These are phyloP conservation scores for Phytophthora multivora DNA, from an alignment of 352 stramenopile genomes.

Conservation along the genomic window DNA sequence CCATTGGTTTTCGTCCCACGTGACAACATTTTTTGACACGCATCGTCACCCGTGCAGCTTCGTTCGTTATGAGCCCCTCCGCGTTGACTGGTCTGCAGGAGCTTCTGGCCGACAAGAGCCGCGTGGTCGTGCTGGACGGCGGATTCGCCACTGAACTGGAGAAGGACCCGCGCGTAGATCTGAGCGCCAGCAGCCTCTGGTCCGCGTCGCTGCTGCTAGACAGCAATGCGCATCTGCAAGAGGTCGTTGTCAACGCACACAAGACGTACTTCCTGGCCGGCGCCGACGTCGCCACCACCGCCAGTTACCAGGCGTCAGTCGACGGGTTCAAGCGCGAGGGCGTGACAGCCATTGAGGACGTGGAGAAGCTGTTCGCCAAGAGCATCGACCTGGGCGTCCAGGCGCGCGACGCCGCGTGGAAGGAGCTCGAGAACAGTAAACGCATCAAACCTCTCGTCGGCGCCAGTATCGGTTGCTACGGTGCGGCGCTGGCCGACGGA, in stretches of 20 bases:
- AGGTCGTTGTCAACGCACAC: slow-evolving; percentile 73
- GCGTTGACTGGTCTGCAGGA: slow-evolving; percentile 42
- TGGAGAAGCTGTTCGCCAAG: slow-evolving; percentile 69
- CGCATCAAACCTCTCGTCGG: slow-evolving; percentile 75
- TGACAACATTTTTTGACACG: slow-evolving; percentile 22
- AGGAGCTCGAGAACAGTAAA: slow-evolving; percentile 37
- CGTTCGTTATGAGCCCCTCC: slow-evolving; percentile 17
- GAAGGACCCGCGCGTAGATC: slow-evolving; percentile 65
- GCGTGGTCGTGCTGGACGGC: slow-evolving; percentile 74
- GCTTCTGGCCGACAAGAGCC: slow-evolving; percentile 27
- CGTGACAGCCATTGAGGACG: slow-evolving; percentile 43
- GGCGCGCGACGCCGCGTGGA: slow-evolving; percentile 66
- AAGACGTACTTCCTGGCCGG: slow-evolving; percentile 76
- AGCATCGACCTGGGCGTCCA: slow-evolving; percentile 78
- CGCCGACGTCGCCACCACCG: slow-evolving; percentile 80
- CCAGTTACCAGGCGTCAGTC: slow-evolving; percentile 87
- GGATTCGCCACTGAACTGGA: slow-evolving; percentile 82
- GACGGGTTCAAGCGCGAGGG: slow-evolving; percentile 81
- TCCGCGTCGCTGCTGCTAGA: slow-evolving; percentile 74
- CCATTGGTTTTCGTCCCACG: slow-evolving; percentile 23
- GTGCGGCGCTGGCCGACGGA: slow-evolving; percentile 81
- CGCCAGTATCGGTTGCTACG: slow-evolving; percentile 88
- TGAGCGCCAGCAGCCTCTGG: slow-evolving; percentile 66
- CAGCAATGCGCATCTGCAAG: slow-evolving; percentile 50
- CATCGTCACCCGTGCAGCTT: not conserved